These are phyloP conservation scores for Amesomyces nigricolor DNA, from an alignment of 2,329 filamentous ascomycete species.

Conservation along the genomic window DNA sequence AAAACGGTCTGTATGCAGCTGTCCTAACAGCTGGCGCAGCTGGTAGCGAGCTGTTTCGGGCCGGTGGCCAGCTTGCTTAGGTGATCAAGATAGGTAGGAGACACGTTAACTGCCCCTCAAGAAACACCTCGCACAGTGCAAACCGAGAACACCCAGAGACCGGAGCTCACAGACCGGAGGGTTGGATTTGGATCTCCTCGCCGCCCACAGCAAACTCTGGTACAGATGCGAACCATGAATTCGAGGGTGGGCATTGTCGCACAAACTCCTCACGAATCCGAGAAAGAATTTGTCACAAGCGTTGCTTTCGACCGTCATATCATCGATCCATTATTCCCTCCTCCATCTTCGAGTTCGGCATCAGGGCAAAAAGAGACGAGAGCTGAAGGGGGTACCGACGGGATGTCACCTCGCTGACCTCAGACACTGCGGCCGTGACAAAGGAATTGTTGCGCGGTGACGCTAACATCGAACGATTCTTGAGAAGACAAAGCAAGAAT, in stretches of 20 bases:
- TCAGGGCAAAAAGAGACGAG: conserved; percentile 21
- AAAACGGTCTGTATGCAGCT: no score
- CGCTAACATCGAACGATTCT: not conserved
- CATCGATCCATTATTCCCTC: not conserved
- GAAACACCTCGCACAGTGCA: conserved; percentile 3
- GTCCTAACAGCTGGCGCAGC: no score
- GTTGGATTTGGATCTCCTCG: not conserved
- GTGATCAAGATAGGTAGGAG: no score
- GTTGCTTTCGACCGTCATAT: not conserved
- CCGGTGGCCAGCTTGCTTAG: no score
- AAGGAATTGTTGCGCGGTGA: conserved; percentile 5
- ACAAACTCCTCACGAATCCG: not conserved
- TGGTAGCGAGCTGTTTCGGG: no score
- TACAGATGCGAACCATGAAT: not conserved
- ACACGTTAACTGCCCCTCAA: no score
- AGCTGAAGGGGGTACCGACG: conserved; percentile 12
- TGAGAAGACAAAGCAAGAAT: not conserved
- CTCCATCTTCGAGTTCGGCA: conserved; percentile 7
- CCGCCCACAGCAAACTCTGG: conserved; percentile 3
- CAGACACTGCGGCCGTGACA: not conserved
- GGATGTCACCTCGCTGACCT: not conserved
- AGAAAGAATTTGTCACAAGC: conserved; percentile 8
- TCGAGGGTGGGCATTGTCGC: not conserved
- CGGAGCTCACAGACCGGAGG: not conserved
- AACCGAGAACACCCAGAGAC: conserved; percentile 12